Evolutionary conservation across 2,329 filamentous ascomycete species (phyloP), one percentile per base, ranked within the genome.

Genomic region (Colletotrichum higginsianum): DNA sequence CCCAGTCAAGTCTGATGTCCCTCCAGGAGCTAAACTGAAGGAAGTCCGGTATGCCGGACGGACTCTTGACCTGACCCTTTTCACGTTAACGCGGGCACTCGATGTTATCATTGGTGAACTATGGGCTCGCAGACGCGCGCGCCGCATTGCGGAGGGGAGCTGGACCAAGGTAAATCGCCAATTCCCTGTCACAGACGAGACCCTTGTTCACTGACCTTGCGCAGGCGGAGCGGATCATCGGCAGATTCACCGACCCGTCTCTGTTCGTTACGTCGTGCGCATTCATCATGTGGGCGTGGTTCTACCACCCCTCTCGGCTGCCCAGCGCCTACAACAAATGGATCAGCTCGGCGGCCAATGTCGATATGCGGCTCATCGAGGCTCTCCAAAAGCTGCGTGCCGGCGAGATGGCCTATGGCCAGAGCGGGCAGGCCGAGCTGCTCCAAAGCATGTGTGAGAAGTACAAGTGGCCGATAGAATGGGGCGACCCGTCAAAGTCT

Each of bases 281-380:
- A 26, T 83, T 94, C 47, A 91, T 97, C 75, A 97, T 97, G 94
- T 96, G 93, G 92, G 89, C 93, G 21, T 97, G 93, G 93, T 92
- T 97, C 79, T 97, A 96, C 82, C 80, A 85, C 12, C 93, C 94
- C 0, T 86, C 89, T 46, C 87, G 89, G 23, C 86, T 97, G 1
- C 94, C 94, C 2, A 86, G 84, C 38, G 87, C 91, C 50, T 97
- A 97, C 83, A 92, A 91, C 76, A 92, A 91, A 78, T 97, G 94
- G 94, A 96, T 97, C 76, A 89, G 88, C 50, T 90, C 91, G 26
- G 93, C 92, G 4, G 94, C 94, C 4, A 87, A 91, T 55, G 90
- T 96, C 23, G 94, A 97, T 79, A 77, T 82, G 16, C 92, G 94
- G 8, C 88, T 97, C 35, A 89, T 96, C 63, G 87, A 93, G 75